Conservation (phyloP, 1,284 basidiomycete species). For the Marasmius sp. region DNA sequence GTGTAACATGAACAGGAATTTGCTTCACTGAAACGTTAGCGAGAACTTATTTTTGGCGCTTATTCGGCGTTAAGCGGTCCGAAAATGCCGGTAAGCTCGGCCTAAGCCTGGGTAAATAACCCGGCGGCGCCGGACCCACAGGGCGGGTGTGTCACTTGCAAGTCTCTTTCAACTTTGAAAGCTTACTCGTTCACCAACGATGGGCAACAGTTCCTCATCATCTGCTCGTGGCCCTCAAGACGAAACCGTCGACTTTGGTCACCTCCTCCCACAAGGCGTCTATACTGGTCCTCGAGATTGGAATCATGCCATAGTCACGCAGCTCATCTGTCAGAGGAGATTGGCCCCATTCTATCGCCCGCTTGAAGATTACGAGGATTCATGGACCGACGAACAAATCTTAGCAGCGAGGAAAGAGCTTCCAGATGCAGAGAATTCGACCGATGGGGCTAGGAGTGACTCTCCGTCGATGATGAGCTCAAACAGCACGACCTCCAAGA, state of each 20-base stretch:
- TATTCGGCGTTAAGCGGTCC: not conserved
- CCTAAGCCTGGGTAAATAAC: not conserved
- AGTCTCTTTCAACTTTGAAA: slow-evolving; percentile 9
- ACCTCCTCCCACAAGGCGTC: slow-evolving; percentile 85
- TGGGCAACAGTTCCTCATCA: slow-evolving; percentile 79
- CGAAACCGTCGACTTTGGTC: slow-evolving; percentile 80
- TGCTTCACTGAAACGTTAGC: no score
- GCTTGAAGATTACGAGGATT: slow-evolving; percentile 88
- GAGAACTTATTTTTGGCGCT: no score
- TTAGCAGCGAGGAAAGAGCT: slow-evolving; percentile 71
- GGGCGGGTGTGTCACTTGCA: not conserved
- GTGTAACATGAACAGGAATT: no score
- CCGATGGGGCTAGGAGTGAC: slow-evolving; percentile 29
- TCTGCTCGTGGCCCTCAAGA: slow-evolving; percentile 73
- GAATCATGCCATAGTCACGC: slow-evolving; percentile 84
- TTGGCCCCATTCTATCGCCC: slow-evolving; percentile 96
- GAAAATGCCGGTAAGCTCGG: not conserved
- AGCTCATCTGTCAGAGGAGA: slow-evolving; percentile 84
- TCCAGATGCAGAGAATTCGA: slow-evolving; percentile 42
- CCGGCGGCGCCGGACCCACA: not conserved
- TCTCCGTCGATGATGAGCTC: slow-evolving; percentile 35
- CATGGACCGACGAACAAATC: slow-evolving; percentile 84
- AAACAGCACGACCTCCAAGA: slow-evolving; percentile 33
- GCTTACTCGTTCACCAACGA: slow-evolving; percentile 28
- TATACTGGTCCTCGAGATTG: slow-evolving; percentile 89